Evolutionary conservation across 495 filamentous ascomycete species (phyloP), one percentile per base, ranked within the genome.

Genomic region (Penicillium manginii): DNA sequence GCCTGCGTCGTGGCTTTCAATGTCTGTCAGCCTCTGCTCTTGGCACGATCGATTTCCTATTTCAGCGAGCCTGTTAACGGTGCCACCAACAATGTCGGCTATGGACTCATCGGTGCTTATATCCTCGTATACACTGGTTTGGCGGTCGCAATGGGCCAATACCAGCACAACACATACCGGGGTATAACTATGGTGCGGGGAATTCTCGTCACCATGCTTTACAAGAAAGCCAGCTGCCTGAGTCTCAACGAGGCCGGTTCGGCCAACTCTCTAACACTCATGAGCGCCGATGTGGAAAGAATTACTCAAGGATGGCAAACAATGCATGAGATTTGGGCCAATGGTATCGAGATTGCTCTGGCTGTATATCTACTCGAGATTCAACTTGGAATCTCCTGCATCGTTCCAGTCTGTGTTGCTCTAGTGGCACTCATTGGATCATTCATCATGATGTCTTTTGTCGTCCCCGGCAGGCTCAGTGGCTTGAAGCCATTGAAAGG

Each of bases 71-170:
- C 80, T 4, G 70, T 67, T 0, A 77, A 71, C 21, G 39, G 60
- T 8, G 63, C 56, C 50, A 72, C 73, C 5, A 77, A 65, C 14
- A 83, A 87, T 57, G 58, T 78, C 23, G 84, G 86, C 4, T 86
- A 88, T 64, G 86, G 86, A 3, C 67, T 88, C 50, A 86, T 90
- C 55, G 86, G 83, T n/a, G 87, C 86, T 1, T 85, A 83, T 58
- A 63, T 80, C 18, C 55, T 87, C 6, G 82, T 89, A 0, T 90
- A 89, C 58, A 58, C 75, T 22, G 85, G 86, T 0, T 79, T 89
- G 21, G 86, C 83, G 9, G 76, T 77, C 23, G 64, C 70, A 12
- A 76, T 77, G 70, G 73, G 74, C 4, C 73, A 75, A 33, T 76
- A 88, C 51, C 79, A 83, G 63, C 84, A 89, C 58, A 69, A 77